Evolutionary conservation across 2,329 filamentous ascomycete species (phyloP), one percentile per base, ranked within the genome.

Genomic region (Scorias spongiosa): DNA sequence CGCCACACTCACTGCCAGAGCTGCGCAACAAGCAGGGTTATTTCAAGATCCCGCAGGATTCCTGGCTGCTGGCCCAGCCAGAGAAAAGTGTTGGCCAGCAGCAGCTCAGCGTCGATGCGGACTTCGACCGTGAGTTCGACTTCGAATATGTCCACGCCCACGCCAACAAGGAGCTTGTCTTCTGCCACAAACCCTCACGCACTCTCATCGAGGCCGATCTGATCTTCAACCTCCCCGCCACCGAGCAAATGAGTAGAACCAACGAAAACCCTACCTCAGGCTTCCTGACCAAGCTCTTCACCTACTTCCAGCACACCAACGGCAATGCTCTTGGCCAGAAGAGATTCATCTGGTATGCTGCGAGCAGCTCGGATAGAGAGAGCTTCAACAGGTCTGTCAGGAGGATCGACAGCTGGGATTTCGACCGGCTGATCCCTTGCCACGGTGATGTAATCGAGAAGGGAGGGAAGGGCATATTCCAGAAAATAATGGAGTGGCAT

Each of bases 171-270:
- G 91, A 98, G 64, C 67, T 96, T 28, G 86, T 91, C 20, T 86
- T 96, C 64, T 68, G 80, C 57, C 87, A 93, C 70, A 81, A 79
- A 59, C 86, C 84, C 0, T 80, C 84, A 10, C 68, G 70, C 45
- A 82, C 86, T 0, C 66, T 98, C 39, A 88, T 98, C 57, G 69
- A 94, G 65, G 91, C 87, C 5, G 91, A 98, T 62, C 64, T 96
- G 37, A 60, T 96, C 51, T 96, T 96, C 72, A 96, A 95, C 62
- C 66, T 94, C 29, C 91, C 91, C 0, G 77, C 86, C 0, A 76
- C 68, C 0, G 91, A 98, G 66, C 91, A 96, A 66, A 95, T 66
- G 53, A 64, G 60, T 55, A 74, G 68, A 52, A 66, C 75, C 0
- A 70, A 68, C 8, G 69, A 75, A 2, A 65, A 68, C 29, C 66